Evolutionary conservation across 2,329 filamentous ascomycete genomes (phyloP), one percentile per base, ranked within the genome.

Genomic region (Colletotrichum scovillei): DNA sequence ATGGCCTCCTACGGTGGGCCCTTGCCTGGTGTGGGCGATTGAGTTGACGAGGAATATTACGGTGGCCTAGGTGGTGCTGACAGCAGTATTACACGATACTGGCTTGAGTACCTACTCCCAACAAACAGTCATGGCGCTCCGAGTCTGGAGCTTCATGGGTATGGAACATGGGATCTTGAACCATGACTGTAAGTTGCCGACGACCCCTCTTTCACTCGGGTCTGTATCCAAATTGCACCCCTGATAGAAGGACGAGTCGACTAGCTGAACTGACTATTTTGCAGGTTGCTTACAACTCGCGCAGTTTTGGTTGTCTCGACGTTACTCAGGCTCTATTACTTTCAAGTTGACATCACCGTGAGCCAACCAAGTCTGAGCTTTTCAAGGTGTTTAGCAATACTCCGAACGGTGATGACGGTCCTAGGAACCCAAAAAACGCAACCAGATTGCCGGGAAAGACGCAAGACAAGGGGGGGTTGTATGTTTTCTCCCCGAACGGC

Each of bases 391-490:
- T 59, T 19, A 30, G 22, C 38, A 24, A 42, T 24, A 24, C 32
- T 35, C 32, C 32, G 32, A 12, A 35, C 16, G 52, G 19, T 26
- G 11, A 11, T 49, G 42, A 49, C n/a, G 16, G 19, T 26, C 60
- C 59, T 58, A 30, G 53, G 28, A 64, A 55, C 49, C n/a, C 28
- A 26, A 64, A 38, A 14, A 55, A 28, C 26, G 60, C 58, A 69
- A 70, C 67, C 60, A 53, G 55, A 73, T 70, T 70, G 55, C 56
- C 59, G 70, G 70, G 70, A 73, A 62, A 59, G 35, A 16, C 32
- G 46, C 35, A 49, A 24, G 53, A 56, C 56, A 38, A 42, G 69
- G 57, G 57, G 57, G 22, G 66, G n/a, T 55, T 53, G 28, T 24
- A 16, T n/a, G 30, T 55, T 55, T 55, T 55, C 24, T 26, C 52